A percentile compares a stretch with the other conserved stretches of the same genome.
Conservation (phyloP, 306 rosid genomes). For the Cicer chorassanicum region DNA sequence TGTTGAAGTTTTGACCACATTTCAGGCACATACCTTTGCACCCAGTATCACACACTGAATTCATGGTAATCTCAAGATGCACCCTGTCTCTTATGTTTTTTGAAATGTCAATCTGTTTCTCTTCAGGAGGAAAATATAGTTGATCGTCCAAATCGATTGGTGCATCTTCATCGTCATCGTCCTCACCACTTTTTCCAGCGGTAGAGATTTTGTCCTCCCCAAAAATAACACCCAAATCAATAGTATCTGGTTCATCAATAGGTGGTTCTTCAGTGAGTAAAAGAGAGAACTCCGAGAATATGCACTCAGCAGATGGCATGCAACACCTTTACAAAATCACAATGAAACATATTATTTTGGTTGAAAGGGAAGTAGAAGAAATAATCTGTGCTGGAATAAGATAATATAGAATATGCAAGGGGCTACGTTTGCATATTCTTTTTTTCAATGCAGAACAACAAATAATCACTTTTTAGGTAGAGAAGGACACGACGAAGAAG, state of each 20-base stretch:
- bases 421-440: neutral
- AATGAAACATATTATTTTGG: slow-evolving; percentile 39
- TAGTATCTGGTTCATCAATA: slow-evolving; percentile 65
- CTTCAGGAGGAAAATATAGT: slow-evolving; percentile 69
- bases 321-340: slow-evolving; percentile 67
- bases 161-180: slow-evolving; percentile 48
- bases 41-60: slow-evolving; percentile 65
- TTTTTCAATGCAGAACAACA: neutral
- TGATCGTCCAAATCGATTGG: slow-evolving; percentile 68
- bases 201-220: slow-evolving; percentile 55
- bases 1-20: slow-evolving; percentile 81
- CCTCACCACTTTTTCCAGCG: slow-evolving; percentile 38
- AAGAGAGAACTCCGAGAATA: slow-evolving; percentile 83
- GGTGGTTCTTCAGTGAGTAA: slow-evolving; percentile 49
- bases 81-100: slow-evolving; percentile 84
- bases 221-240: slow-evolving; percentile 63
- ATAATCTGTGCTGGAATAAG: slow-evolving; percentile 2
- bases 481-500: neutral
- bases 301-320: slow-evolving; percentile 65
- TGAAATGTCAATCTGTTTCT: slow-evolving; percentile 83
- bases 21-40: slow-evolving; percentile 67
- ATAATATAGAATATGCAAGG: slow-evolving; percentile 14
- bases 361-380: slow-evolving; percentile 13
- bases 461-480: neutral
- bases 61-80: slow-evolving; percentile 80